Conservation (phyloP, 2,329 filamentous ascomycete genomes). For the Neonectria neomacrospora region DNA sequence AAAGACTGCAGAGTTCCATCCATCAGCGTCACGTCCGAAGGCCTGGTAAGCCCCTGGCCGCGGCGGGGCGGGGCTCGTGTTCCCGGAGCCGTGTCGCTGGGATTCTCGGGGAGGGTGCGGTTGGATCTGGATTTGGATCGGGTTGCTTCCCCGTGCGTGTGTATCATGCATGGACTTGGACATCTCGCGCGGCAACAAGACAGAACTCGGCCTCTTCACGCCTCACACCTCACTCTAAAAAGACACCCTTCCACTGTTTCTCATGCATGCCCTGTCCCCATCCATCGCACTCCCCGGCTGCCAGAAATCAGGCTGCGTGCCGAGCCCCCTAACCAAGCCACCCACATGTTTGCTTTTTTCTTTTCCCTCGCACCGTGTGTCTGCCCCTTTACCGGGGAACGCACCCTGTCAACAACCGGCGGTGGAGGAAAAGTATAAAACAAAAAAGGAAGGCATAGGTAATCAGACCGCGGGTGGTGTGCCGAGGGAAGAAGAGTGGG, state of each 20-base stretch:
- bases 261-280: too few species aligned
- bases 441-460: not conserved
- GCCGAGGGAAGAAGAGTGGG: not conserved
- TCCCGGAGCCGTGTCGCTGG: conserved; percentile 9
- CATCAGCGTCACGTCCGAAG: not conserved
- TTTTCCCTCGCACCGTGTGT: not conserved
- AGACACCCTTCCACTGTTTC: not conserved
- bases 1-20: not conserved
- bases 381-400: not conserved
- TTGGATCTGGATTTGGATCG: conserved; percentile 2
- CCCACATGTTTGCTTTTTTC: not conserved
- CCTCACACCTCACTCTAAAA: not conserved
- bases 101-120: not conserved
- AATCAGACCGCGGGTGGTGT: not conserved
- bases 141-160: too few species aligned
- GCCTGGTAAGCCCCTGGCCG: not conserved
- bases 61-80: not conserved
- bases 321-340: not conserved
- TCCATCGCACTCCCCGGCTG: not conserved
- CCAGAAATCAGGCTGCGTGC: not conserved
- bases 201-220: not conserved
- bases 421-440: not conserved
- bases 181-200: not conserved
- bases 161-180: too few species aligned
- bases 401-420: not conserved